phyloP scores from a whole-genome alignment of 2,329 filamentous ascomycete species.

The Trichoderma semiorbis region DNA sequence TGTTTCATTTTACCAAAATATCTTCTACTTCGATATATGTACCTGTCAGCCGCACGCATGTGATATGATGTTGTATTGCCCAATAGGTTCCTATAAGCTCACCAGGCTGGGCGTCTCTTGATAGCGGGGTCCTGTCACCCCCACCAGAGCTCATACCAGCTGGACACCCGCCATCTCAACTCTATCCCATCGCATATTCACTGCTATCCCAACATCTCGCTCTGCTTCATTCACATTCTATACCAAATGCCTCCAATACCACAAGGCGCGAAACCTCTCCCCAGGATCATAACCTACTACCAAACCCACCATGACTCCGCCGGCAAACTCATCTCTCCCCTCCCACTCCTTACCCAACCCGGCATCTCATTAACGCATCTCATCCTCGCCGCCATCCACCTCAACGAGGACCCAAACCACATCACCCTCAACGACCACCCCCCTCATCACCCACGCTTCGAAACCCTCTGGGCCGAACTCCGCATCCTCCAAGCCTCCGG shows the following conservation, averaged over 20 bases:
- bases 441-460: conserved; percentile 64
- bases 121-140: conserved; percentile 8
- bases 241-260: conserved; percentile 34
- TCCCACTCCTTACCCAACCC: conserved; percentile 48
- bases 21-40: not conserved
- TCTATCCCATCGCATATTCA: not conserved
- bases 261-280: conserved; percentile 32
- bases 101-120: not conserved
- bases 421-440: conserved; percentile 79
- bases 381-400: conserved; percentile 80
- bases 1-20: not conserved
- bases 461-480: conserved; percentile 75
- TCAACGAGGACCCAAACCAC: conserved; percentile 63
- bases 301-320: conserved; percentile 50
- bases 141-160: conserved; percentile 4
- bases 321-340: conserved; percentile 48
- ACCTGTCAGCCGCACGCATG: not conserved
- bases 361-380: conserved; percentile 66
- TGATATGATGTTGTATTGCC: not conserved
- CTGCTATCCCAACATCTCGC: not conserved
- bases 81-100: not conserved
- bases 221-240: not conserved
- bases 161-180: not conserved
- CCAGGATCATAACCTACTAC: conserved; percentile 51
- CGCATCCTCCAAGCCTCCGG: conserved; percentile 67